Conservation (phyloP, 1,284 basidiomycete genomes). For the Cryptococcus sp. region DNA sequence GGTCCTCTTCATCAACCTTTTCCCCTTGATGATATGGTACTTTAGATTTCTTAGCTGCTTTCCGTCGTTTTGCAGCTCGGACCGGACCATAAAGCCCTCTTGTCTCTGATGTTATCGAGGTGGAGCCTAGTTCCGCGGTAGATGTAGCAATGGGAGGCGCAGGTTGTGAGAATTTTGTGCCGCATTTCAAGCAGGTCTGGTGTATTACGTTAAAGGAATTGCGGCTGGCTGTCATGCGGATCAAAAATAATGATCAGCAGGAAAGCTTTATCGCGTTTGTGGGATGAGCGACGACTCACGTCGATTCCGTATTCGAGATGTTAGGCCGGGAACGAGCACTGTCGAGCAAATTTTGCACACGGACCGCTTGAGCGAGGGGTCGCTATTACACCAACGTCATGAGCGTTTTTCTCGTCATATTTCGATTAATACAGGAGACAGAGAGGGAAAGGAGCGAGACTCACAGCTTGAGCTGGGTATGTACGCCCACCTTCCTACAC, state of each 20-base stretch:
- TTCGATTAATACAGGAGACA: background rate
- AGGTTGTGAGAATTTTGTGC: slow-evolving; percentile 19
- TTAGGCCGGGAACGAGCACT: slow-evolving; percentile 45
- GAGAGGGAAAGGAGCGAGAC: slow-evolving; percentile 1
- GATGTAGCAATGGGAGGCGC: slow-evolving; percentile 13
- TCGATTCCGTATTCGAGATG: slow-evolving; percentile 35
- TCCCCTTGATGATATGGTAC: slow-evolving; percentile 34
- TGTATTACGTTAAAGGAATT: slow-evolving; percentile 25
- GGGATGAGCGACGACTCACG: slow-evolving; percentile 25
- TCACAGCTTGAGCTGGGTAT: slow-evolving; percentile 47
- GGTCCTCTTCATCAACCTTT: background rate
- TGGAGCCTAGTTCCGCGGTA: background rate
- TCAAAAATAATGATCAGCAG: background rate
- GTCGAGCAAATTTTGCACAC: slow-evolving; percentile 41
- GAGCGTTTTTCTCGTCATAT: background rate
- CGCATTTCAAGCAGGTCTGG: slow-evolving; percentile 35
- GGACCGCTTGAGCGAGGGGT: slow-evolving; percentile 40
- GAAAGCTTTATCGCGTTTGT: background rate
- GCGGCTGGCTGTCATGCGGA: slow-evolving; percentile 20
- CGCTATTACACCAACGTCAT: slow-evolving; percentile 22
- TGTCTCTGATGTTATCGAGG: background rate
- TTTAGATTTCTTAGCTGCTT: slow-evolving; percentile 10
- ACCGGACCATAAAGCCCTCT: slow-evolving; percentile 32
- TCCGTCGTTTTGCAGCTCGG: slow-evolving; percentile 20
- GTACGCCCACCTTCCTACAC: slow-evolving; percentile 37